Base-by-base conservation (phyloP, 768 basidiomycete genomes). In the Epithele typhae region DNA sequence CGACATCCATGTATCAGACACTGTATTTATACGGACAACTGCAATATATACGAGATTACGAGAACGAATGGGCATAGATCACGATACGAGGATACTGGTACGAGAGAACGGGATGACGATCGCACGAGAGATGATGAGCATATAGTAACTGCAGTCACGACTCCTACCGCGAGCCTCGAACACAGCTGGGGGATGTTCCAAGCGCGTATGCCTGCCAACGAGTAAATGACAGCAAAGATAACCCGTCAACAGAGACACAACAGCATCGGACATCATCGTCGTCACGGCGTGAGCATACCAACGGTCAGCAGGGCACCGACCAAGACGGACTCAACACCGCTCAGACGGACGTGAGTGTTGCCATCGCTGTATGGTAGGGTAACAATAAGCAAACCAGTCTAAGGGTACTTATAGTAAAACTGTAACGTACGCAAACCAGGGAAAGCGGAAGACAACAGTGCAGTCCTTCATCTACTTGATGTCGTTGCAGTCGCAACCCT, bases 401-500 rank as follows among this genome's bases (percentile, higher is more conserved):
- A 30, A 36, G 35, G 17, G 6, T 36, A n/a, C 35, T 8, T 8
- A 8, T n/a, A 14, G 27, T 30, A n/a, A 36, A 32, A 35, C 12
- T 18, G 42, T 17, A 40, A 48, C 59, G 51, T 55, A 63, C 59
- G 59, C 59, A 62, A 63, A 63, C 61, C 56, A 56, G 44, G 37
- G 35, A 43, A 43, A 32, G 25, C 21, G 42, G 21, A 42, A 45
- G 32, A 42, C 46, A 32, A 49, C 33, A 37, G 27, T 39, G 17
- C 34, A n/a, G 4, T 19, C 9, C 39, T 35, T 17, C 44, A 38
- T 56, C 57, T 64, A 67, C 57, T 64, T 64, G 51, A 61, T 60
- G 45, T 62, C 59, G 47, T 73, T 72, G 64, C 83, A 90, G 22
- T 74, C 68, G 40, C 64, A 64, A 41, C 48, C 58, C 53, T 55